These are phyloP conservation scores for Trebouxia gelatinosa DNA, from an alignment of 163 green algal species.

Conservation along the genomic window DNA sequence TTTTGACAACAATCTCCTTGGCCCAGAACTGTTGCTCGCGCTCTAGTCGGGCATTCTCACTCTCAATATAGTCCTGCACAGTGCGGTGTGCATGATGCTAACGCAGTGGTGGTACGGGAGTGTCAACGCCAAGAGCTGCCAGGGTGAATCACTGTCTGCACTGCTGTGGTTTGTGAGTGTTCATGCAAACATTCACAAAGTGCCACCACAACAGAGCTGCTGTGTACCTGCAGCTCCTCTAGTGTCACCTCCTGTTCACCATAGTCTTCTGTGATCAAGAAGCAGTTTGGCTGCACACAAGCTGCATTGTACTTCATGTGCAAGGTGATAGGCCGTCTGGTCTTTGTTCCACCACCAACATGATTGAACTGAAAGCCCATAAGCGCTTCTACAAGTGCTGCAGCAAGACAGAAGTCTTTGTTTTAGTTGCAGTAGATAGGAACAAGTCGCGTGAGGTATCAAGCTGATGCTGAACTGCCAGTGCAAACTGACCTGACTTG, in stretches of 20 bases:
- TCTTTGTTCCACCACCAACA: conserved; percentile 96
- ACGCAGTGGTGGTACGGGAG: no score
- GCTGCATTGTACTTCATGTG: conserved; percentile 93
- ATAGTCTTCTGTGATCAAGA: conserved; percentile 80
- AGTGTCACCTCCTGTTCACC: conserved; percentile 84
- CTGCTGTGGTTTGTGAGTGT: no score
- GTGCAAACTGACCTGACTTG: conserved; percentile 73
- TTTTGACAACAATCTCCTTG: conserved; percentile 92
- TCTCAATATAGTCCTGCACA: conserved; percentile 93
- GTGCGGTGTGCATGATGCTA: no score
- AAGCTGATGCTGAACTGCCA: not conserved
- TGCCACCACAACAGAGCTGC: no score
- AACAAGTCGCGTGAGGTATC: not conserved
- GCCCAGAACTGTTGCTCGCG: conserved; percentile 85
- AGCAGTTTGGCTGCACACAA: conserved; percentile 85
- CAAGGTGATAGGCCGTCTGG: conserved; percentile 89
- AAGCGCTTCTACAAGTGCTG: conserved; percentile 92
- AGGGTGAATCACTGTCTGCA: no score
- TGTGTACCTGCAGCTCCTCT: conserved; percentile 91
- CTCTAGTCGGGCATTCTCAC: conserved; percentile 90
- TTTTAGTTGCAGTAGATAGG: conserved; percentile 1
- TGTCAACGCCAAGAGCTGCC: no score
- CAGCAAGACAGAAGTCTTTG: conserved; percentile 7
- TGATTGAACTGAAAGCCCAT: conserved; percentile 99
- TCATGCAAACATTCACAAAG: not conserved